Base-by-base conservation (phyloP, 495 filamentous ascomycete species). In the Penicillium canescens region DNA sequence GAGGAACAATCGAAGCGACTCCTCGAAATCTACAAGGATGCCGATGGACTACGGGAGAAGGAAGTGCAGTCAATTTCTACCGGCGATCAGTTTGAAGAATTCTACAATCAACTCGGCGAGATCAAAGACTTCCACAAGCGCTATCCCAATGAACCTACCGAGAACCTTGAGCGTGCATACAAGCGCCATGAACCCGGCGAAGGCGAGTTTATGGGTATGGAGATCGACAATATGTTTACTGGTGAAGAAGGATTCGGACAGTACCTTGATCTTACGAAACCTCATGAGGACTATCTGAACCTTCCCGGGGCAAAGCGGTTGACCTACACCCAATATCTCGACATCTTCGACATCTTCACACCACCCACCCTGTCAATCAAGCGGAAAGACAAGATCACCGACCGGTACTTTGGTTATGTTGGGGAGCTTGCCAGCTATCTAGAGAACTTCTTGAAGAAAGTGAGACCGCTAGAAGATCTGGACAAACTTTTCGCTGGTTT, bases 111-210 rank as follows among this genome's bases (percentile, higher is more conserved):
- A 61, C 72, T 96, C 5, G 71, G 79, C 47, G 81, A 83, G 2
- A 89, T 96, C 65, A 95, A 90, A 59, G 84, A 88, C 42, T 95
- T 92, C 62, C 91, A 97, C 71, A 82, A 87, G 45, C 85, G 86
- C 55, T 97, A 98, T 57, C 95, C 92, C 0, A 96, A 95, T 68
- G 91, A 96, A 64, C 92, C 88, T 3, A 89, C 95, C 24, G 95
- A 98, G 68, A 96, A 98, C 63, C 83, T 97, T 11, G 94, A 98
- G 73, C 80, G 85, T 51, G 90, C 92, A 52, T 98, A 98, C 72
- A 88, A 90, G 71, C 86, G 86, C 37, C 83, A 79, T 46, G 82
- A 82, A 26, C 79, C 85, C 6, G 86, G 74, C 2, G 83, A 87
- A 39, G 85, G 87, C 34, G 90, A 92, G 34, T 61, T 69, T 20